A percentile compares a stretch with the other conserved stretches of the same genome.
These are phyloP conservation scores for Beauveria brongniartii DNA, from an alignment of 2,329 filamentous ascomycete genomes.

Conservation along the genomic window DNA sequence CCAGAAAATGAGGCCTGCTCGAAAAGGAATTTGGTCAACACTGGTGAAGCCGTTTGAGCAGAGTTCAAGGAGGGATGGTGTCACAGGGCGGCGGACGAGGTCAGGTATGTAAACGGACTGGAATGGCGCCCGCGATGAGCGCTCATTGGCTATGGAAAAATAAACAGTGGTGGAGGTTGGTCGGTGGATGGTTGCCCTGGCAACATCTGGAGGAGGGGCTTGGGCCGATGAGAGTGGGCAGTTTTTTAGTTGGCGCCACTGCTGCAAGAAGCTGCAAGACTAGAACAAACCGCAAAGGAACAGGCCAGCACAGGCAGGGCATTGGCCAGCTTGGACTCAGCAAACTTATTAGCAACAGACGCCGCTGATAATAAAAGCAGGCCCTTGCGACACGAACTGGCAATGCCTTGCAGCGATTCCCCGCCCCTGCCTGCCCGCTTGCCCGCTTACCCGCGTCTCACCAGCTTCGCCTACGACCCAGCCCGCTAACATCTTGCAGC, in stretches of 20 bases:
- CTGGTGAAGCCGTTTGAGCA: conserved; percentile 3
- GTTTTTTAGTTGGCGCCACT: not conserved
- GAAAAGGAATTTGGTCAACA: not conserved
- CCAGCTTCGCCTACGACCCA: too few relatives aligned
- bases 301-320: not conserved
- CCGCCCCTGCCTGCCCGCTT: not conserved
- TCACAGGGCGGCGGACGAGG: conserved; percentile 6
- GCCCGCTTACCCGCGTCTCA: not conserved
- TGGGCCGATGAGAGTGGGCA: not conserved
- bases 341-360: not conserved
- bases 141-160: conserved; percentile 24
- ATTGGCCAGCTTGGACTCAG: conserved; percentile 3
- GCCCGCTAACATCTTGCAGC: not conserved
- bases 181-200: conserved; percentile 20
- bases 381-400: not conserved
- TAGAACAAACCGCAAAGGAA: not conserved
- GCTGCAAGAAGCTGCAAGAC: not conserved
- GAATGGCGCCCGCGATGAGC: conserved; percentile 11
- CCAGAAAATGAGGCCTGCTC: conserved; percentile 11
- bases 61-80: not conserved
- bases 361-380: not conserved
- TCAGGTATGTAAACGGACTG: conserved; percentile 10
- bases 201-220: conserved; percentile 13
- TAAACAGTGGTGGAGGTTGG: conserved; percentile 20
- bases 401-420: conserved; percentile 8